Conservation (phyloP, 225 moss, liverwort and hornwort genomes). For the Ulota crispa region DNA sequence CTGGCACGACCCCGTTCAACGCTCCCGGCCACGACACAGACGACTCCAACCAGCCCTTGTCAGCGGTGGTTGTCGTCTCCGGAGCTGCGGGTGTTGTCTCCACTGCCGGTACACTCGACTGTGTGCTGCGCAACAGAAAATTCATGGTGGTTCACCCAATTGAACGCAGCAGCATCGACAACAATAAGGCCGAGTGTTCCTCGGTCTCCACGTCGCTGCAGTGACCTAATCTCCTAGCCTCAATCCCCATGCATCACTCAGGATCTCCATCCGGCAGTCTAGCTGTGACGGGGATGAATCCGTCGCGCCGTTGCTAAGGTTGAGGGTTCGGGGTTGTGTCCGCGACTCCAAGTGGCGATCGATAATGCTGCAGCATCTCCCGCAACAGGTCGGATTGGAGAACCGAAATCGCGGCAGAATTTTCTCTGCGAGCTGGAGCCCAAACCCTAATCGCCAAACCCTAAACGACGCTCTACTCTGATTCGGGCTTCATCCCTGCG, state of each 20-base stretch:
- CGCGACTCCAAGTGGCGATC: not conserved
- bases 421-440: not conserved
- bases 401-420: not conserved
- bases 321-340: not conserved
- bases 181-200: not conserved
- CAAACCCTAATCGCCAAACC: not conserved
- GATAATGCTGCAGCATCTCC: not conserved
- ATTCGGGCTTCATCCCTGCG: too few relatives aligned
- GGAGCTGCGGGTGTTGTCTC: slow-evolving; percentile 25
- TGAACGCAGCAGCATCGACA: not conserved
- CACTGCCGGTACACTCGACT: slow-evolving; percentile 48
- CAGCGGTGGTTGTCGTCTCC: slow-evolving; percentile 12
- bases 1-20: not conserved
- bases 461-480: not conserved
- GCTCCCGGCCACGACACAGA: slow-evolving; percentile 55
- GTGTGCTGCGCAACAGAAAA: slow-evolving; percentile 63
- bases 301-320: not conserved
- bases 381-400: not conserved
- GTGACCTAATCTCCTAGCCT: slow-evolving; percentile 6
- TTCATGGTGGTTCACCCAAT: slow-evolving; percentile 45
- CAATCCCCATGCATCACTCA: slow-evolving; percentile 35
- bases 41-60: slow-evolving; percentile 41
- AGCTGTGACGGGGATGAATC: not conserved
- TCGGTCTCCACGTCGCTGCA: slow-evolving; percentile 9
- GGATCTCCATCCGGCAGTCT: slow-evolving; percentile 22